A percentile compares a stretch with the other conserved stretches of the same genome.
Evolutionary conservation across 2,329 filamentous ascomycete genomes (phyloP).

Genomic region (Phoma sp.): DNA sequence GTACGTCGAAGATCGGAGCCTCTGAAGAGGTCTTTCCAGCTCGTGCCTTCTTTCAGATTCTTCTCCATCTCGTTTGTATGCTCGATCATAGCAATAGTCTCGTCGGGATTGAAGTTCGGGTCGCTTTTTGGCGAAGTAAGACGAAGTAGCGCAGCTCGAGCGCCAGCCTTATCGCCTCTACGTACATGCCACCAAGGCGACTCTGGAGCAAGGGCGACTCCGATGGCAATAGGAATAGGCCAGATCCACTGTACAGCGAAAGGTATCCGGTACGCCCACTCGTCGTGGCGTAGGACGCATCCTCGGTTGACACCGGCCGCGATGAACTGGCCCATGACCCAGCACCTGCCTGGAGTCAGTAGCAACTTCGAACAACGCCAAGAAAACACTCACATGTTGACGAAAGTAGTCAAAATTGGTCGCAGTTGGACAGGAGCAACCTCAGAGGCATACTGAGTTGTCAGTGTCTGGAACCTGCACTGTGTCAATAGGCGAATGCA

Average conservation of each 20-base stretch:
- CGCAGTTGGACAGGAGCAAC: slow-evolving; percentile 73
- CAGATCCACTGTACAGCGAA: slow-evolving; percentile 79
- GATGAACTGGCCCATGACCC: slow-evolving; percentile 74
- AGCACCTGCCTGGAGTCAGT: slow-evolving; percentile 55
- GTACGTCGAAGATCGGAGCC: slow-evolving; percentile 78
- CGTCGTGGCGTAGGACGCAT: slow-evolving; percentile 66
- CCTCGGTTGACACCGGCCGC: slow-evolving; percentile 71
- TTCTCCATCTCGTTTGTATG: slow-evolving; percentile 85
- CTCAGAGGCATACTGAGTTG: slow-evolving; percentile 57
- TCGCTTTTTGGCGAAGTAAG: slow-evolving; percentile 67
- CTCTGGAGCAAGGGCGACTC: slow-evolving; percentile 70
- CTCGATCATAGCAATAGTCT: slow-evolving; percentile 84
- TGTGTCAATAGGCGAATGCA: not conserved
- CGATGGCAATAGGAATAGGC: slow-evolving; percentile 69
- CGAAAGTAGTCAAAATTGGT: slow-evolving; percentile 62
- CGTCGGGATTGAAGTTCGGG: slow-evolving; percentile 54
- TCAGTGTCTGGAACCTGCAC: slow-evolving; percentile 50
- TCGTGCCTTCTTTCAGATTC: slow-evolving; percentile 67
- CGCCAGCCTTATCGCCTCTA: slow-evolving; percentile 65
- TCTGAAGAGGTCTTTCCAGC: slow-evolving; percentile 81
- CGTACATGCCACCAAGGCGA: slow-evolving; percentile 76
- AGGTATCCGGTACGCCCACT: slow-evolving; percentile 69
- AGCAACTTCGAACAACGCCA: not conserved
- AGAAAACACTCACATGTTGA: slow-evolving; percentile 61
- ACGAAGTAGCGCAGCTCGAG: slow-evolving; percentile 67